Evolutionary conservation across 2,329 filamentous ascomycete species (phyloP).

Genomic region (Fusarium sp.): DNA sequence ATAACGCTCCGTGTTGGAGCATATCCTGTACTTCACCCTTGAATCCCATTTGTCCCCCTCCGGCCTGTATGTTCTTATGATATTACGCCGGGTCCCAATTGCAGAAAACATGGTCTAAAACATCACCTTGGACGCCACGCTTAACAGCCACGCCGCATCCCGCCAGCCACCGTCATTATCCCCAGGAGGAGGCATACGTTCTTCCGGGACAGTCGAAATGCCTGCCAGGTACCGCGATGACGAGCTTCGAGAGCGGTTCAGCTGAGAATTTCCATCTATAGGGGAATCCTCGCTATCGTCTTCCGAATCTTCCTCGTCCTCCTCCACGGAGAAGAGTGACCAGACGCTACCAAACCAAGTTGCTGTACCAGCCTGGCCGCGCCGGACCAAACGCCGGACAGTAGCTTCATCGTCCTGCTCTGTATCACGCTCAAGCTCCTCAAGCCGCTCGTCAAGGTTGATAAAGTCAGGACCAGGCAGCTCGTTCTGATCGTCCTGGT

Average conservation of each 20-base stretch:
- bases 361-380: constrained; percentile 63
- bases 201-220: constrained; percentile 55
- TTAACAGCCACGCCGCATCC: constrained; percentile 76
- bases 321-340: constrained; percentile 72
- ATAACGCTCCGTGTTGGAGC: constrained; percentile 13
- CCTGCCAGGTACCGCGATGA: constrained; percentile 56
- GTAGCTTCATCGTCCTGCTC: constrained; percentile 68
- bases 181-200: constrained; percentile 61
- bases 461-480: constrained; percentile 71
- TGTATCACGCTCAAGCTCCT: constrained; percentile 64
- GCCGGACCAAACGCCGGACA: constrained; percentile 67
- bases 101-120: constrained; percentile 53
- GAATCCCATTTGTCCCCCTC: neutral
- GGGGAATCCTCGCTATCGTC: constrained; percentile 53
- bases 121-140: constrained; percentile 72
- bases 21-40: neutral
- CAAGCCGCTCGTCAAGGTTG: constrained; percentile 69
- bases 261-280: constrained; percentile 44
- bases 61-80: constrained; percentile 4
- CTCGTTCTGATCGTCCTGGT: constrained; percentile 47
- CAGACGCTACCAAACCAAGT: constrained; percentile 72
- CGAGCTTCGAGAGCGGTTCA: constrained; percentile 47
- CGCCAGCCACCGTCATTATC: constrained; percentile 72
- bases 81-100: constrained; percentile 7
- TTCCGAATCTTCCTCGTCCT: constrained; percentile 66